Conservation (phyloP, 1,139 yeast species). For the Debaryomyces subglobosus region DNA sequence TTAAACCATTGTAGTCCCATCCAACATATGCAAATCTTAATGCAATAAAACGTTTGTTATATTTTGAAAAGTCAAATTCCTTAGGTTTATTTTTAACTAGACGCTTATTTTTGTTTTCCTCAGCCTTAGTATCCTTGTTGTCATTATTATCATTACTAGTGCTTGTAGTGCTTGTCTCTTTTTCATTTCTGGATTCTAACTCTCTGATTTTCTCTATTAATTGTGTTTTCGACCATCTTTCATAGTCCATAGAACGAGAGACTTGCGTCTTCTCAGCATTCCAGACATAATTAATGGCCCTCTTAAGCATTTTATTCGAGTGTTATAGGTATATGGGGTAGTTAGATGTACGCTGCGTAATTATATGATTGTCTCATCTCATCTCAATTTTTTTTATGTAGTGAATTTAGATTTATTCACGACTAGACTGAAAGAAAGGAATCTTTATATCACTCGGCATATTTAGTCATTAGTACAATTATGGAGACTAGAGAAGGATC, state of each 20-base stretch:
- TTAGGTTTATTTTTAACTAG: conserved; percentile 35
- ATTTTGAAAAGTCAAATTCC: conserved; percentile 69
- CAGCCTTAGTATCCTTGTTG: neutral
- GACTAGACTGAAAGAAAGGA: neutral
- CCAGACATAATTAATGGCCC: conserved; percentile 22
- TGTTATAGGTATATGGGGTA: neutral
- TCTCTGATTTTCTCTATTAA: conserved; percentile 50
- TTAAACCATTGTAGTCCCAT: conserved; percentile 92
- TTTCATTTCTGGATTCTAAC: conserved; percentile 41
- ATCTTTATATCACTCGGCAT: neutral
- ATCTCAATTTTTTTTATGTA: conserved; percentile 13
- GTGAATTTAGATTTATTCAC: conserved; percentile 7
- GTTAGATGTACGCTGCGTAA: neutral
- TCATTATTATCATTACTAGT: neutral
- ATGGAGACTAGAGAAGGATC: conserved; percentile 39
- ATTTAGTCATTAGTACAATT: neutral
- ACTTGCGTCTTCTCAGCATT: conserved; percentile 15
- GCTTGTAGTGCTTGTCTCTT: neutral
- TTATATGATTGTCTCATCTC: conserved; percentile 10
- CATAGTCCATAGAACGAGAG: conserved; percentile 30
- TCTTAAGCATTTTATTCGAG: conserved; percentile 25
- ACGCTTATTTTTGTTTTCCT: neutral
- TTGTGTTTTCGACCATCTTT: conserved; percentile 55
- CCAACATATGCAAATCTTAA: conserved; percentile 85
- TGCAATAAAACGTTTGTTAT: conserved; percentile 73